Conservation (phyloP, 306 rosid genomes). For the Dalbergia cultrata region DNA sequence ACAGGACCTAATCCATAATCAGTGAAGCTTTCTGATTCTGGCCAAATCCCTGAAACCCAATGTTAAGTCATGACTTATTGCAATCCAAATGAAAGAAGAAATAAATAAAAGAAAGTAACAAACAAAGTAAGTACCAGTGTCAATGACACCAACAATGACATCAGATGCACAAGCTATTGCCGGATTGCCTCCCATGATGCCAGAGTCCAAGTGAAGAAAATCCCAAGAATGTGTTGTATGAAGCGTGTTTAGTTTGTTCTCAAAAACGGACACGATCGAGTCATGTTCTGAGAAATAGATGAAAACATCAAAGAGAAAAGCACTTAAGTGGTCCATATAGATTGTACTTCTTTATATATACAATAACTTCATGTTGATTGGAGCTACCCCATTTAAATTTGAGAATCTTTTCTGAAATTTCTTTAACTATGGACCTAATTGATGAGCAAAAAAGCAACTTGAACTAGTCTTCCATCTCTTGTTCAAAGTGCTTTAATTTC, state of each 20-base stretch:
- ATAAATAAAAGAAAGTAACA: background rate
- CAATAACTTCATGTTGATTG: background rate
- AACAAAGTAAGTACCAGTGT: conserved; percentile 59
- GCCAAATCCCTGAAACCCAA: conserved; percentile 70
- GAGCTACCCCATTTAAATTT: conserved; percentile 9
- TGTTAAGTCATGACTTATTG: background rate
- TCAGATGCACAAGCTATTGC: conserved; percentile 52
- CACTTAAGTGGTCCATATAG: conserved; percentile 12
- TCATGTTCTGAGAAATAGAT: conserved; percentile 57
- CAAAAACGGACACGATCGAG: conserved; percentile 65
- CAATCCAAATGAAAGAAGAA: background rate
- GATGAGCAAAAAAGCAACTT: background rate
- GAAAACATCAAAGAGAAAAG: conserved; percentile 23
- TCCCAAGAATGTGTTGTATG: conserved; percentile 80
- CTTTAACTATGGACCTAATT: background rate
- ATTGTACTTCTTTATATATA: background rate
- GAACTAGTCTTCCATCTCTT: background rate
- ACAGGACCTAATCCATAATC: conserved; percentile 74
- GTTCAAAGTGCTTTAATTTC: background rate
- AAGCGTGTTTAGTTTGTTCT: conserved; percentile 68
- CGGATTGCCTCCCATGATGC: conserved; percentile 37
- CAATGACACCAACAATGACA: conserved; percentile 74
- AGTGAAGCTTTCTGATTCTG: conserved; percentile 75
- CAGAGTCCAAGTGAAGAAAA: conserved; percentile 62
- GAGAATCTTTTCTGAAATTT: conserved; percentile 4